Evolutionary conservation across 2,329 filamentous ascomycete species (phyloP).

Genomic region (Biscogniauxia mediterranea): DNA sequence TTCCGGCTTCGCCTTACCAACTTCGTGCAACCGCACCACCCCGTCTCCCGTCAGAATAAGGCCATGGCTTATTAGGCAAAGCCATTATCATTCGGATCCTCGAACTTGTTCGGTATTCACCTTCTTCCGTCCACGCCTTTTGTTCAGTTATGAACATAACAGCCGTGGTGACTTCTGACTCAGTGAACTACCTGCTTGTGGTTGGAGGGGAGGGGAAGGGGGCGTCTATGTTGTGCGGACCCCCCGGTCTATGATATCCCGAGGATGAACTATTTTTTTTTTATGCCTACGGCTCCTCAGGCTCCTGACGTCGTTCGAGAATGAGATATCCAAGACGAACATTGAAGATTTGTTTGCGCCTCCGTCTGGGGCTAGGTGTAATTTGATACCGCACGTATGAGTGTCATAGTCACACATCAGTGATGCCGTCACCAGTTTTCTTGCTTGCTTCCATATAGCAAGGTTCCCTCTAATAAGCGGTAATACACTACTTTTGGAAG

Average conservation of each 20-base stretch:
- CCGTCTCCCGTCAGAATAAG: not conserved
- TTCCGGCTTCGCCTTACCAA: not conserved
- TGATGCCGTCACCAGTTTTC: not conserved
- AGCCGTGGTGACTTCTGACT: no score
- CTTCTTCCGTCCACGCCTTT: no score
- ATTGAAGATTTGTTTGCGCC: not conserved
- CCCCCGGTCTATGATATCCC: not conserved
- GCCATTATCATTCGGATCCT: not conserved
- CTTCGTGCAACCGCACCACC: not conserved
- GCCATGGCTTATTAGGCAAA: not conserved
- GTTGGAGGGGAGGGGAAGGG: no score
- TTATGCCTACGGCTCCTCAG: not conserved
- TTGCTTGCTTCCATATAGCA: not conserved
- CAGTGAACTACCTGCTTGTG: no score
- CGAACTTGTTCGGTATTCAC: not conserved
- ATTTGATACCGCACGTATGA: not conserved
- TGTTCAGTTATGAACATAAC: no score
- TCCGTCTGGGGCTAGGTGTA: not conserved
- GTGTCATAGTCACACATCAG: not conserved
- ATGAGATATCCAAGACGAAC: not conserved
- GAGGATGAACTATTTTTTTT: not conserved
- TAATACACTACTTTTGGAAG: not conserved
- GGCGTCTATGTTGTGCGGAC: no score
- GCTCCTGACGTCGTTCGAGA: not conserved
- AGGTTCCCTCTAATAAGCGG: not conserved